Evolutionary conservation across 2,329 filamentous ascomycete species (phyloP).

Genomic region (Parastagonospora nodorum): DNA sequence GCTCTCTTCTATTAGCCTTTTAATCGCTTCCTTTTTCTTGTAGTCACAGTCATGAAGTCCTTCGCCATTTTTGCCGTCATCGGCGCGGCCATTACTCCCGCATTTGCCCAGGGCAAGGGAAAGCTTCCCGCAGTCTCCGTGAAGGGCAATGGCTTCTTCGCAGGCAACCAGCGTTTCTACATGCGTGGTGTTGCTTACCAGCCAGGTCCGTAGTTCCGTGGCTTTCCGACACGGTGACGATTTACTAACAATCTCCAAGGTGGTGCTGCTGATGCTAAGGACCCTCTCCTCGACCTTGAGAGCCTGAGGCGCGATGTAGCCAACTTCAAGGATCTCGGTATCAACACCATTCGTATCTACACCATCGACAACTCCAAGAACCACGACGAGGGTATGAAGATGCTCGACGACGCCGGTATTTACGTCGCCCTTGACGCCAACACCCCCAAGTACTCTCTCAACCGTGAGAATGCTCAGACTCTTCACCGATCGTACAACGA

Average conservation of each 20-base stretch:
- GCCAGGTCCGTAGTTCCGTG: constrained; percentile 53
- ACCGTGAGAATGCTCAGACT: constrained; percentile 68
- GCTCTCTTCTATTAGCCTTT: constrained; percentile 26
- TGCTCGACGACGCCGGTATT: constrained; percentile 81
- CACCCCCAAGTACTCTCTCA: constrained; percentile 84
- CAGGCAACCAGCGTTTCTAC: constrained; percentile 64
- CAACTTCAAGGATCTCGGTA: constrained; percentile 80
- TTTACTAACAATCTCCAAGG: constrained; percentile 31
- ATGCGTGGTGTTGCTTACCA: constrained; percentile 69
- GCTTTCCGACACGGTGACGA: constrained; percentile 46
- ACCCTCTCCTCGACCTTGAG: constrained; percentile 74
- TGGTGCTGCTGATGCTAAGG: constrained; percentile 54
- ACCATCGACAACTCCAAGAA: constrained; percentile 83
- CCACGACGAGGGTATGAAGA: constrained; percentile 85
- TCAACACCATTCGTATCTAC: constrained; percentile 93
- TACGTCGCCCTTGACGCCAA: constrained; percentile 93
- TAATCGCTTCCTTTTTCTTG: constrained; percentile 31
- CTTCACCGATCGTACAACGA: constrained; percentile 75
- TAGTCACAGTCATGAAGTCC: constrained; percentile 35
- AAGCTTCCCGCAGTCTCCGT: constrained; percentile 61
- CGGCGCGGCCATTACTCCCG: constrained; percentile 32
- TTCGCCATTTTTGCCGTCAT: constrained; percentile 32
- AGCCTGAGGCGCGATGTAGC: constrained; percentile 77
- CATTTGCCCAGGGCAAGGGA: constrained; percentile 37
- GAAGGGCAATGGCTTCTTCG: constrained; percentile 69